phyloP scores from a whole-genome alignment of 2,329 filamentous ascomycete species.

The Didymella arachidicola region DNA sequence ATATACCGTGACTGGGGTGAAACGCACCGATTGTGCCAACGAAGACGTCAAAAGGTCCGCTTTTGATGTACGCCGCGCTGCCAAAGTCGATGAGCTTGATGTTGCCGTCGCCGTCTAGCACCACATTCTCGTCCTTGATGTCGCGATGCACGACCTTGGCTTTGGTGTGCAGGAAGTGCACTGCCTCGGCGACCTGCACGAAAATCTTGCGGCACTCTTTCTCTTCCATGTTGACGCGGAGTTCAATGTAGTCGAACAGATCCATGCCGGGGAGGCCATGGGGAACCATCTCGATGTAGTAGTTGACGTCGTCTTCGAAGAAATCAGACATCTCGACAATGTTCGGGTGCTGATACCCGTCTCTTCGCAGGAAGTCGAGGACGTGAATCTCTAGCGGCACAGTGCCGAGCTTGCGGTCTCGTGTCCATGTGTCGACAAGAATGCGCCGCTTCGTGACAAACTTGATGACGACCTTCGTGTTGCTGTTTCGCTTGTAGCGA shows the following conservation, averaged over 20 bases:
- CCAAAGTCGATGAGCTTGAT: constrained; percentile 99
- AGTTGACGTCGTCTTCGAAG: constrained; percentile 84
- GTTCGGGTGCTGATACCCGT: constrained; percentile 69
- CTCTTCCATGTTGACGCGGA: constrained; percentile 96
- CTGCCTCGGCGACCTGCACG: constrained; percentile 85
- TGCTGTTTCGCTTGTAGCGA: constrained; percentile 76
- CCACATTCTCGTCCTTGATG: constrained; percentile 98
- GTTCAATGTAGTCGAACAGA: constrained; percentile 97
- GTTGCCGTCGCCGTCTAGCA: constrained; percentile 90
- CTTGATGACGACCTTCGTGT: constrained; percentile 90
- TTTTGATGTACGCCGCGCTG: constrained; percentile 97
- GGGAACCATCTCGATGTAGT: constrained; percentile 98
- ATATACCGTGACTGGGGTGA: background rate
- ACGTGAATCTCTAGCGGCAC: constrained; percentile 98
- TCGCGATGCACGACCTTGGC: constrained; percentile 94
- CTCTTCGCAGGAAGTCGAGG: constrained; percentile 86
- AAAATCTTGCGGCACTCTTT: constrained; percentile 94
- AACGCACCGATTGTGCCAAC: constrained; percentile 93
- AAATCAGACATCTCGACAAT: constrained; percentile 75
- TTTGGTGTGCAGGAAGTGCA: constrained; percentile 90
- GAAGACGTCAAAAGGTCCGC: constrained; percentile 97
- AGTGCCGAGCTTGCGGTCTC: constrained; percentile 89
- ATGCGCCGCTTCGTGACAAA: constrained; percentile 98
- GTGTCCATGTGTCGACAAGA: constrained; percentile 96
- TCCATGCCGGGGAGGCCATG: constrained; percentile 98